Evolutionary conservation across 108 stramenopile species (phyloP).

Genomic region (Stephanodiscus minutulus): DNA sequence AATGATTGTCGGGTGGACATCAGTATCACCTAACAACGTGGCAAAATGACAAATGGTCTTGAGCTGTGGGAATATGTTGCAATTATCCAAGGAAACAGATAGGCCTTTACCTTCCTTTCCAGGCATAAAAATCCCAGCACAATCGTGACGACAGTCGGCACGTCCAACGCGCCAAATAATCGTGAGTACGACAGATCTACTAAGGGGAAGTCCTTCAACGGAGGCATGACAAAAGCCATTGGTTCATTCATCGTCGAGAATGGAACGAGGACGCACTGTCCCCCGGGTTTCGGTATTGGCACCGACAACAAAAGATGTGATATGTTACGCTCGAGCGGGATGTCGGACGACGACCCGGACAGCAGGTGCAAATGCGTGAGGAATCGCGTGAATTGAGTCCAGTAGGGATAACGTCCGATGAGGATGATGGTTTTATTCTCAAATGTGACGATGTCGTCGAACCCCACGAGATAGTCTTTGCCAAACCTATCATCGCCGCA

Average conservation of each 20-base stretch:
- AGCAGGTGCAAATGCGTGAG: conserved; percentile 79
- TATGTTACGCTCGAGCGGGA: conserved; percentile 81
- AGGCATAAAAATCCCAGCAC: conserved; percentile 81
- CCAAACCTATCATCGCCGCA: conserved; percentile 20
- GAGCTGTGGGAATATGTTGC: background rate
- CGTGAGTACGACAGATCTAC: conserved; percentile 75
- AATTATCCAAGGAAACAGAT: background rate
- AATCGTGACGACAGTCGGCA: conserved; percentile 82
- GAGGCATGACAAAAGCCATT: conserved; percentile 75
- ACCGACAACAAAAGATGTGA: conserved; percentile 82
- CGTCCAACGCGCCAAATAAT: conserved; percentile 78
- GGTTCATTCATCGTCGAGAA: conserved; percentile 74
- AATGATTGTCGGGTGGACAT: conserved; percentile 80
- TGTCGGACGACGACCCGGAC: conserved; percentile 72
- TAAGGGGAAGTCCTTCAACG: conserved; percentile 76
- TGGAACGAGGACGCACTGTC: conserved; percentile 75
- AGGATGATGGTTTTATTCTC: conserved; percentile 89
- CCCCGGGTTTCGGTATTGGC: conserved; percentile 82
- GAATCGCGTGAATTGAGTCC: conserved; percentile 87
- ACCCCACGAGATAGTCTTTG: conserved; percentile 54
- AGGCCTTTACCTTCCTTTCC: conserved; percentile 67
- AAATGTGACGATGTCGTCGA: conserved; percentile 82
- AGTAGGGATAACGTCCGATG: conserved; percentile 80
- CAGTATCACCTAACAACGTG: conserved; percentile 58
- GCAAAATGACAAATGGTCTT: background rate